A percentile compares a stretch with the other conserved stretches of the same genome.
These are phyloP conservation scores for Dianthus caryophyllus DNA, from an alignment of 148 eudicot species.

Conservation along the genomic window DNA sequence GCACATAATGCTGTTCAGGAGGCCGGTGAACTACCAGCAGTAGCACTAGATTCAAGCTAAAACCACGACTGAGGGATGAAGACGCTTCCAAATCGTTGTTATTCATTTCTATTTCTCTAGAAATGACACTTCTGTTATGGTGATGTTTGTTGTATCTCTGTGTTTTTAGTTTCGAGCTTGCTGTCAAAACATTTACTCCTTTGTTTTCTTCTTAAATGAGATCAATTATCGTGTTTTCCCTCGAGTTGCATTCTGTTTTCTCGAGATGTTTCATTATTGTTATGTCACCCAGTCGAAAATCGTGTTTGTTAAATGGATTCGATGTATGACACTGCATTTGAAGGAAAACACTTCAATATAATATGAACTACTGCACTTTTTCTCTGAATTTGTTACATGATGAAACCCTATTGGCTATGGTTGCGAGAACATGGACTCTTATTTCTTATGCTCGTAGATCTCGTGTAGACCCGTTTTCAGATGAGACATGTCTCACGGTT, in stretches of 20 bases:
- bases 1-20: slow-evolving; percentile 88
- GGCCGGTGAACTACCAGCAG: slow-evolving; percentile 81
- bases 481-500: too few relatives aligned
- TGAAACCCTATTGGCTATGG: too few relatives aligned
- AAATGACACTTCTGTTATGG: slow-evolving; percentile 19
- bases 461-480: too few relatives aligned
- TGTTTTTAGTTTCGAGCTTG: not conserved
- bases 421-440: too few relatives aligned
- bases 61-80: slow-evolving; percentile 49
- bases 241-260: not conserved
- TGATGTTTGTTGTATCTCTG: not conserved
- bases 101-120: slow-evolving; percentile 31
- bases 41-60: slow-evolving; percentile 51
- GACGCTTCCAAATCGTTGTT: not conserved
- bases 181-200: not conserved
- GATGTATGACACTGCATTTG: too few relatives aligned
- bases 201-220: slow-evolving; percentile 10
- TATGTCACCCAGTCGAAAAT: too few relatives aligned
- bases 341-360: too few relatives aligned
- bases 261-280: too few relatives aligned
- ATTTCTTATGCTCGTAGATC: too few relatives aligned
- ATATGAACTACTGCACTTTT: too few relatives aligned
- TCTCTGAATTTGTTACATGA: too few relatives aligned
- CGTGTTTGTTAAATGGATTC: too few relatives aligned
- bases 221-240: not conserved